Conservation (phyloP, 2,329 filamentous ascomycete species). For the Tolypocladium paradoxum region DNA sequence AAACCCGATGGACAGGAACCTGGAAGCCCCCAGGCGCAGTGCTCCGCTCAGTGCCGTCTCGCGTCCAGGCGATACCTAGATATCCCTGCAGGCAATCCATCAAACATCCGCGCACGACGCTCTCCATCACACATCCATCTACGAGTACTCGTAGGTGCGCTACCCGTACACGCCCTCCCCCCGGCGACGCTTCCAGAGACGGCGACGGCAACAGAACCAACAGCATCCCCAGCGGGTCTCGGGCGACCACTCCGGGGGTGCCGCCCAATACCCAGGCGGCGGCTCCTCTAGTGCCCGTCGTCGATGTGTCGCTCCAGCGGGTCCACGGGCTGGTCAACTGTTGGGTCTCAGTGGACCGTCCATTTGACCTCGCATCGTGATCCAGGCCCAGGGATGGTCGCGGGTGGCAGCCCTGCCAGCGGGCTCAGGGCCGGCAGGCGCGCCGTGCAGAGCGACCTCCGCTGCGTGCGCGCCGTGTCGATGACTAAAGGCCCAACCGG, state of each 20-base stretch:
- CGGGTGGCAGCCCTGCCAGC: background rate
- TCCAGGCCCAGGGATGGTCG: background rate
- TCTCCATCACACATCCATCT: background rate
- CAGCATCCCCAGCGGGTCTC: background rate
- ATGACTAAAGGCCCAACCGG: background rate
- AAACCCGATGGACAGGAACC: background rate
- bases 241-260: background rate
- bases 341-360: background rate
- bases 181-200: background rate
- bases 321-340: background rate
- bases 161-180: background rate
- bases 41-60: background rate
- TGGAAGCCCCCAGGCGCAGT: background rate
- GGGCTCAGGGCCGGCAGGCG: background rate
- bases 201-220: background rate
- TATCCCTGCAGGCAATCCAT: background rate
- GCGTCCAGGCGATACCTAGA: background rate
- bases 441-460: background rate
- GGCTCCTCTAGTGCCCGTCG: slow-evolving; percentile 6
- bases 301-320: background rate
- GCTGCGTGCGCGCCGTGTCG: background rate
- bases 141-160: no score
- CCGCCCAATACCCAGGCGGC: slow-evolving; percentile 1
- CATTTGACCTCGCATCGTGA: background rate
- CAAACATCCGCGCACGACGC: background rate